Base-by-base conservation (phyloP, 345 rosid species). In the Acer negundo region DNA sequence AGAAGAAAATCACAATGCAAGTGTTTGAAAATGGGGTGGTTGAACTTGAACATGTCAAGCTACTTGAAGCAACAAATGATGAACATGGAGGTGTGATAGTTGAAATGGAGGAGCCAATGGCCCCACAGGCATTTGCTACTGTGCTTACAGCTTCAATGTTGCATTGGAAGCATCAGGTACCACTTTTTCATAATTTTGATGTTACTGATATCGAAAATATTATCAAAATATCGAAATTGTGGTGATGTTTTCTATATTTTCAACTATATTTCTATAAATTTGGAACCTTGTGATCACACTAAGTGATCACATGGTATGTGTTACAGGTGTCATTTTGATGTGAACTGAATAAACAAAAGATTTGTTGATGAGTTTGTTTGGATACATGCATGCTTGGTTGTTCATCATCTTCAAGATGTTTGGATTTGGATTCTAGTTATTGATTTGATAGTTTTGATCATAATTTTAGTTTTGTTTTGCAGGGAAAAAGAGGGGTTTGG, bases 401-500 rank as follows among this genome's bases (percentile, higher is more conserved):
- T 49, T 49, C 55, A 49, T 49, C 55, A 49, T 72, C 40, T 55
- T 59, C 13, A 65, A 17, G 44, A 4, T 58, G 23, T 53, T 10
- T 49, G 3, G 46, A 12, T 49, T 49, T 13, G 55, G 15, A 4
- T 49, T 13, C 13, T 49, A 58, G 24, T 38, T 55, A 40, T 46
- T 46, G 17, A n/a, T 35, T 44, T 40, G 10, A 35, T 49, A 12
- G 62, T 59, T 42, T 58, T 61, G 6, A 26, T 63, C 23, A 16
- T 46, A 2, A 53, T 10, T 53, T 19, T 53, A 16, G 22, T 44
- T 76, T 58, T 49, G 5, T 26, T 72, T 40, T 71, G 75, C 88
- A 94, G 98, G 89, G 91, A 38, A 94, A 92, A 78, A 89, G 69
- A 71, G 98, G 94, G 40, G 87, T 92, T 61, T 94, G 98, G 98